phyloP scores from a whole-genome alignment of 306 rosid species.

The Prunus armeniaca region DNA sequence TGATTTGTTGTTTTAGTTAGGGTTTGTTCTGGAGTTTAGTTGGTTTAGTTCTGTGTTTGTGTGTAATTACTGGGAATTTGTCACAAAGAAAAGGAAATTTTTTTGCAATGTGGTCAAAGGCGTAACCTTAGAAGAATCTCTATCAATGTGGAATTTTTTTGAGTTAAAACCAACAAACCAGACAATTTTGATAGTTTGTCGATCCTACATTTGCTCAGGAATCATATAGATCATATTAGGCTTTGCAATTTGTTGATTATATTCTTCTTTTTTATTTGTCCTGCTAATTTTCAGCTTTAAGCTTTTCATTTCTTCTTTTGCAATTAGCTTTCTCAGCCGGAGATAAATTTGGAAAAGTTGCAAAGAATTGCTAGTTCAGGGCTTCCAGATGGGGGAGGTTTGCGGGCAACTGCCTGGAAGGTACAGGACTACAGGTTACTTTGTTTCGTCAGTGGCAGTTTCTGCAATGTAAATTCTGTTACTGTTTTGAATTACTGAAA shows the following conservation, averaged over 20 bases:
- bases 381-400: constrained; percentile 66
- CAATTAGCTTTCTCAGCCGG: constrained; percentile 50
- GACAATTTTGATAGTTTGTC: background rate
- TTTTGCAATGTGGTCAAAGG: background rate
- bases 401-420: constrained; percentile 78
- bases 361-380: constrained; percentile 72
- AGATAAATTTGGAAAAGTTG: constrained; percentile 68
- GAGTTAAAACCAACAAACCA: background rate
- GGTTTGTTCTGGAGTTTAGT: background rate
- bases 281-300: background rate
- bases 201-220: background rate
- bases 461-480: background rate
- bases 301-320: background rate
- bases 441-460: background rate
- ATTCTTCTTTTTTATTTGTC: background rate
- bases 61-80: background rate
- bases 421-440: constrained; percentile 25
- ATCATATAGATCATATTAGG: background rate
- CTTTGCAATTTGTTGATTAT: background rate
- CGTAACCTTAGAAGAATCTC: background rate
- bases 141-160: background rate
- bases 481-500: constrained; percentile 8
- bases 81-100: background rate
- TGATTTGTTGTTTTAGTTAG: background rate
- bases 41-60: background rate